A percentile compares a stretch with the other conserved stretches of the same genome.
Evolutionary conservation across 805 yeast species (phyloP).

Genomic region (Ogataea angusta): DNA sequence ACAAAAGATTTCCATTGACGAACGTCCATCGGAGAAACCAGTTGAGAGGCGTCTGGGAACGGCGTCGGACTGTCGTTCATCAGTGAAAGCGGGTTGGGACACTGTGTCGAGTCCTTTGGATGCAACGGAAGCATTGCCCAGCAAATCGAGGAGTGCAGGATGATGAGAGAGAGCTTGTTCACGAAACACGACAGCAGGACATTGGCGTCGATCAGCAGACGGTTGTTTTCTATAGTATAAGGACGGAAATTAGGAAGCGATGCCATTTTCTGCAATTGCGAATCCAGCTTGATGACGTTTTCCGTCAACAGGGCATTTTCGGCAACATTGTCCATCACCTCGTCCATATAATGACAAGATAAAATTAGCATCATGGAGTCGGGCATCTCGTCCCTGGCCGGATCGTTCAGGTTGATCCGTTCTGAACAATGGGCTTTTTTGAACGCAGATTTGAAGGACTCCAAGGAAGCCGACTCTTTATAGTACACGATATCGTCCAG

Average conservation of each 20-base stretch:
- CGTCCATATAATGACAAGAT: conserved; percentile 32
- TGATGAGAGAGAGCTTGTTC: conserved; percentile 25
- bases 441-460: conserved; percentile 14
- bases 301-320: conserved; percentile 25
- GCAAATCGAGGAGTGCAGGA: conserved; percentile 32
- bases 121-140: conserved; percentile 36
- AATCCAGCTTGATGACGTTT: conserved; percentile 25
- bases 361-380: conserved; percentile 32
- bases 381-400: conserved; percentile 10
- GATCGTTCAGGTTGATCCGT: conserved; percentile 18
- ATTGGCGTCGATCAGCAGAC: conserved; percentile 35
- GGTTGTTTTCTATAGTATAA: conserved; percentile 16
- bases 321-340: conserved; percentile 34
- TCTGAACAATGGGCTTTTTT: conserved; percentile 11
- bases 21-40: conserved; percentile 18
- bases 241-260: conserved; percentile 16
- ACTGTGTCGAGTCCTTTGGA: conserved; percentile 22
- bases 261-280: conserved; percentile 24
- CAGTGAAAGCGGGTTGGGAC: conserved; percentile 21
- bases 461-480: conserved; percentile 8
- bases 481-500: conserved; percentile 28
- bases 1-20: conserved; percentile 34
- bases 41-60: conserved; percentile 17
- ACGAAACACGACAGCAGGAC: conserved; percentile 34
- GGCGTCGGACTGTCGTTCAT: conserved; percentile 26